These are phyloP conservation scores for Silene conica DNA, from an alignment of 148 eudicot genomes.

Conservation along the genomic window DNA sequence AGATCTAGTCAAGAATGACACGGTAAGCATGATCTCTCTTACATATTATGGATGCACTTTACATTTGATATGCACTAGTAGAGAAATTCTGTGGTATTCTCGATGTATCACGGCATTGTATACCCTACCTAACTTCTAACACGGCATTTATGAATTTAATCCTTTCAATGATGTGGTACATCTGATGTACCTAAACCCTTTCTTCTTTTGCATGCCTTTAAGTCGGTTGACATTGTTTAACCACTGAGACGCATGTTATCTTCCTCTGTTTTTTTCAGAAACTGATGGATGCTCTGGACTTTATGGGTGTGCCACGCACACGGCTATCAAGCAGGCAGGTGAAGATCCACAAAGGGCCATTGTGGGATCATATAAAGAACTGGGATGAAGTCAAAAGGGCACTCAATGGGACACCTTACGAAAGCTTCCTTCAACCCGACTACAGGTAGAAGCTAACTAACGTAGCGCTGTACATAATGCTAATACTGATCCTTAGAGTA, in stretches of 20 bases:
- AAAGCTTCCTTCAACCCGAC: conserved; percentile 53
- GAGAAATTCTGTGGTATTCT: no score
- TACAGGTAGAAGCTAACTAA: conserved; percentile 30
- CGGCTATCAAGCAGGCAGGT: conserved; percentile 68
- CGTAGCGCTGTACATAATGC: conserved; percentile 19
- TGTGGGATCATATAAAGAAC: conserved; percentile 65
- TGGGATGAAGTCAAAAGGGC: conserved; percentile 69
- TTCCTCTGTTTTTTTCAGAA: conserved; percentile 40
- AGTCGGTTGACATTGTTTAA: neutral
- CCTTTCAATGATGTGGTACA: no score
- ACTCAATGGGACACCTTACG: conserved; percentile 72
- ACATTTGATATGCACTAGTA: neutral
- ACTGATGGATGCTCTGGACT: conserved; percentile 63
- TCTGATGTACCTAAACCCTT: no score
- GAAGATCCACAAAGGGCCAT: conserved; percentile 82
- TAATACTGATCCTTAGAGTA: conserved; percentile 20
- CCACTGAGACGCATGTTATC: neutral
- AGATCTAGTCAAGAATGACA: conserved; percentile 67
- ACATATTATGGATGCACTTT: neutral
- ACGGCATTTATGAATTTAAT: no score
- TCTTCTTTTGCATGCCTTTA: neutral
- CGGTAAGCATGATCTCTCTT: conserved; percentile 38
- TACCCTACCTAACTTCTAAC: no score
- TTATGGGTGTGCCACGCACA: conserved; percentile 56
- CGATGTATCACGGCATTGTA: no score